phyloP scores from a whole-genome alignment of 2,329 filamentous ascomycete species.

The Massarina eburnea region DNA sequence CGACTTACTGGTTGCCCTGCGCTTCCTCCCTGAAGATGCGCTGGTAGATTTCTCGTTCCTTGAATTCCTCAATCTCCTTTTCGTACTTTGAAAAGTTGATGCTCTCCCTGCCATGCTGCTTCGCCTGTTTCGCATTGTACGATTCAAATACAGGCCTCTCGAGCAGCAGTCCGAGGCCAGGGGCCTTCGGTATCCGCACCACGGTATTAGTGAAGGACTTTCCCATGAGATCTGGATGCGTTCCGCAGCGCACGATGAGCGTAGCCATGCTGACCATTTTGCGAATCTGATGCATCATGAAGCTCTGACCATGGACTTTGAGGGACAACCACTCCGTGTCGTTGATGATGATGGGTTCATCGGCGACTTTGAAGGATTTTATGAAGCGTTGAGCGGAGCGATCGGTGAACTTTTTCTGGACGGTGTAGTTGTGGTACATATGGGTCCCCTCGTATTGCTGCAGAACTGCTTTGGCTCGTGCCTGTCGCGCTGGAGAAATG shows the following conservation, averaged over 20 bases:
- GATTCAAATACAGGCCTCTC: constrained; percentile 89
- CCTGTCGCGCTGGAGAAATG: constrained; percentile 69
- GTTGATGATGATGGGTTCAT: constrained; percentile 72
- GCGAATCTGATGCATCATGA: constrained; percentile 99
- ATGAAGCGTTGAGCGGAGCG: constrained; percentile 87
- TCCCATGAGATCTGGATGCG: constrained; percentile 68
- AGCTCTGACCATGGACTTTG: constrained; percentile 95
- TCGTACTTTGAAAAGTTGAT: constrained; percentile 81
- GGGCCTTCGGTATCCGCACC: constrained; percentile 91
- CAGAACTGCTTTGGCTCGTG: constrained; percentile 74
- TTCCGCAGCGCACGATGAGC: constrained; percentile 80
- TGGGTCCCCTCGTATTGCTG: constrained; percentile 77
- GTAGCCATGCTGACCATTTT: constrained; percentile 97
- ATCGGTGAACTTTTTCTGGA: constrained; percentile 80
- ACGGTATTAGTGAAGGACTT: constrained; percentile 72
- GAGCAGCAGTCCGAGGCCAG: constrained; percentile 81
- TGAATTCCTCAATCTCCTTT: constrained; percentile 81
- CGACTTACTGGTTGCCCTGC: constrained; percentile 77
- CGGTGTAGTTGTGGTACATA: constrained; percentile 98
- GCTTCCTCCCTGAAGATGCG: constrained; percentile 90
- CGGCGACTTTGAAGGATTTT: constrained; percentile 79
- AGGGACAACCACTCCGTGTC: constrained; percentile 94
- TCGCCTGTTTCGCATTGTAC: constrained; percentile 75
- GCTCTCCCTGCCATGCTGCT: constrained; percentile 63
- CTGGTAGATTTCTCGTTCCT: constrained; percentile 87